A percentile compares a stretch with the other conserved stretches of the same genome.
Conservation (phyloP, 805 yeast species). For the baker's yeast (Saccharomyces cerevisiae) region DNA sequence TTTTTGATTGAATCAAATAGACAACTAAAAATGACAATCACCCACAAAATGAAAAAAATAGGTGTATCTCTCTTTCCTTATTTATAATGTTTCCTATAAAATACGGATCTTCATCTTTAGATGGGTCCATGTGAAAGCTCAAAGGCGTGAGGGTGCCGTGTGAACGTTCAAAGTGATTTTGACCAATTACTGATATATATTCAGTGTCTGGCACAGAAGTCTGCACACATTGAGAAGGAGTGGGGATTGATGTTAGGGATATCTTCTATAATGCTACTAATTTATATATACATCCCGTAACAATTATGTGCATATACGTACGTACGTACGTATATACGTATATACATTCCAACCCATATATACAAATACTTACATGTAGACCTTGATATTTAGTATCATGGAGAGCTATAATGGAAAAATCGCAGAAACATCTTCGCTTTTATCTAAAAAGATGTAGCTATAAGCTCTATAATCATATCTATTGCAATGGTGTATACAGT, state of each 20-base stretch:
- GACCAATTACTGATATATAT: not conserved
- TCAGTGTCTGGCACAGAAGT: not conserved
- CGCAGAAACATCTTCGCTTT: not conserved
- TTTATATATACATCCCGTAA: not conserved
- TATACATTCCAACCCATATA: not conserved
- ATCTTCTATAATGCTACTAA: not conserved
- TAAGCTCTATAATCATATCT: not conserved
- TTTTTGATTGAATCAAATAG: not conserved
- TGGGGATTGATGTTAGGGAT: not conserved
- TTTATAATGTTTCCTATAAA: not conserved
- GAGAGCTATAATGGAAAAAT: not conserved
- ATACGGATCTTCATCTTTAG: not conserved
- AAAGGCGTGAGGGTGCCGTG: not conserved
- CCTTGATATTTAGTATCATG: not conserved
- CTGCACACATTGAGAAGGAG: not conserved
- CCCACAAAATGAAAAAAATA: not conserved
- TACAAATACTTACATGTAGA: not conserved
- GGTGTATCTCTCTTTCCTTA: not conserved
- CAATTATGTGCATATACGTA: not conserved
- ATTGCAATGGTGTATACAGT: constrained; percentile 62
- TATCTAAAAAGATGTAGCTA: not conserved
- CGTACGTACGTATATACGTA: not conserved
- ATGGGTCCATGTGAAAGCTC: not conserved
- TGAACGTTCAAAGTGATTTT: not conserved
- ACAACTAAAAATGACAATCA: not conserved